Conservation (phyloP, 441 rosid genomes). For the Theobroma grandiflorum region DNA sequence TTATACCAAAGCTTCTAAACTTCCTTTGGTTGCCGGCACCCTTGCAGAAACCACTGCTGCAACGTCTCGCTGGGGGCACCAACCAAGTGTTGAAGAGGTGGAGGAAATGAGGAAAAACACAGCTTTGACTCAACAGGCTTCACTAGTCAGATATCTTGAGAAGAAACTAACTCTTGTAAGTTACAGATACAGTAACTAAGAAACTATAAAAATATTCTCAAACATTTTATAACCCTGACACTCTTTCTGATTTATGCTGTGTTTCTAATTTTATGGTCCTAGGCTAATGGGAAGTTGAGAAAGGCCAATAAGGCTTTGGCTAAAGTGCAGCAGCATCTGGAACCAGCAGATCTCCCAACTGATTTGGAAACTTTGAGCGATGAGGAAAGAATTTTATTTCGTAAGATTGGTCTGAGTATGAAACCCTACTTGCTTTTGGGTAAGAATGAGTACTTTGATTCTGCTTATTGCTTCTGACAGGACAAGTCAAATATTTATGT, state of each 20-base stretch:
- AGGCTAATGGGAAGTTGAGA: slow-evolving; percentile 75
- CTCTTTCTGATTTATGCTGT: not conserved
- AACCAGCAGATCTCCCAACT: slow-evolving; percentile 78
- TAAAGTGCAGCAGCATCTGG: slow-evolving; percentile 71
- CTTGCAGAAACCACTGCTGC: slow-evolving; percentile 89
- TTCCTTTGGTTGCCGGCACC: slow-evolving; percentile 74
- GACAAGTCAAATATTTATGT: slow-evolving; percentile 17
- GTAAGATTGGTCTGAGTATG: slow-evolving; percentile 88
- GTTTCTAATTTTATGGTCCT: slow-evolving; percentile 36
- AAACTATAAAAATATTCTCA: slow-evolving; percentile 11
- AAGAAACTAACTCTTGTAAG: slow-evolving; percentile 74
- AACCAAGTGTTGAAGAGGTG: slow-evolving; percentile 55
- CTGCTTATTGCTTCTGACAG: slow-evolving; percentile 19
- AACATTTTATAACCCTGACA: not conserved
- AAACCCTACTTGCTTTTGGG: slow-evolving; percentile 83
- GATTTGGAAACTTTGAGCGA: slow-evolving; percentile 81
- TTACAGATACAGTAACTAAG: slow-evolving; percentile 21
- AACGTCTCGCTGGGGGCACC: slow-evolving; percentile 73
- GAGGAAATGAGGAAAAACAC: slow-evolving; percentile 71
- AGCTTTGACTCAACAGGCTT: slow-evolving; percentile 54
- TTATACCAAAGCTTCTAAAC: slow-evolving; percentile 42
- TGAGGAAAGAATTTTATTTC: slow-evolving; percentile 84
- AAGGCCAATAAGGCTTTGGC: slow-evolving; percentile 70
- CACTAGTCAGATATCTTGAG: slow-evolving; percentile 64
- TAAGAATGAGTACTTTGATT: slow-evolving; percentile 45